Percentiles rank a stretch among this genome's conserved stretches.
These are phyloP conservation scores for Rosa hybrid DNA, from an alignment of 331 rosid species.

Conservation along the genomic window DNA sequence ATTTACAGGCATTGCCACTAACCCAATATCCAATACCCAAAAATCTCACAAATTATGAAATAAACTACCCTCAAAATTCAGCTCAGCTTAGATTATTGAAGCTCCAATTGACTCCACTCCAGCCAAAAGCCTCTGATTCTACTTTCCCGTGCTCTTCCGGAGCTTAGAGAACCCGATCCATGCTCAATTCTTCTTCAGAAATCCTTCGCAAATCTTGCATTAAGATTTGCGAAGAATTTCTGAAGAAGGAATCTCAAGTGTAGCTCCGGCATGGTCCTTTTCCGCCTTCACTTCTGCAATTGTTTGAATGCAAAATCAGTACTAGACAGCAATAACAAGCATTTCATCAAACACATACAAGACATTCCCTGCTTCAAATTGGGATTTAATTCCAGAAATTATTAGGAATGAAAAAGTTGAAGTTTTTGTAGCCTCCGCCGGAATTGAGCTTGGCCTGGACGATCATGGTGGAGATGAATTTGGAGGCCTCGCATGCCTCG, in stretches of 20 bases:
- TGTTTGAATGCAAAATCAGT: neutral
- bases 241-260: constrained; percentile 83
- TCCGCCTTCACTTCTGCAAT: constrained; percentile 71
- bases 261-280: constrained; percentile 83
- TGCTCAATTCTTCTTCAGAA: no score
- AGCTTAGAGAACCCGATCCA: no score
- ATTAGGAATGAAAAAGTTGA: neutral
- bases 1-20: no score
- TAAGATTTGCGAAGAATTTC: constrained; percentile 50
- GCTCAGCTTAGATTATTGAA: no score
- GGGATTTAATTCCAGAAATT: neutral
- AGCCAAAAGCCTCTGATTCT: no score
- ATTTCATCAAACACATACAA: constrained; percentile 14
- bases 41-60: no score
- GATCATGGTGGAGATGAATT: constrained; percentile 74
- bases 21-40: no score
- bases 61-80: no score
- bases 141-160: no score
- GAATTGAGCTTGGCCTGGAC: constrained; percentile 82
- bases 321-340: neutral
- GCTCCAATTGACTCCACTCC: no score
- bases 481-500: constrained; percentile 77
- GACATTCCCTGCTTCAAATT: neutral
- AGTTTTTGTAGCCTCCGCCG: constrained; percentile 61
- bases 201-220: no score